These are phyloP conservation scores for Salvia splendens DNA, from an alignment of 257 asterid genomes.

Conservation along the genomic window DNA sequence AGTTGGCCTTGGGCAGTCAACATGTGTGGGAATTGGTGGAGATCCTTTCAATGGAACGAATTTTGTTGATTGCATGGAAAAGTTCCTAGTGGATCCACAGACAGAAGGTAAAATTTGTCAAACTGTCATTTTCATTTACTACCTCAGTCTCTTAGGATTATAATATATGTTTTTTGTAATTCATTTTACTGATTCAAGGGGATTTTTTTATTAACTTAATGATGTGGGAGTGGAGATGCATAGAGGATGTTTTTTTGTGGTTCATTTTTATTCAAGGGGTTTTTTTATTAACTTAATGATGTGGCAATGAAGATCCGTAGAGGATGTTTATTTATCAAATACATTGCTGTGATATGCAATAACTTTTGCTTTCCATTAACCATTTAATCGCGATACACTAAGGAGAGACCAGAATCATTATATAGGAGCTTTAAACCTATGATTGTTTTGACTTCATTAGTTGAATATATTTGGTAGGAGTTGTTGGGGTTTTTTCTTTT, in stretches of 20 bases:
- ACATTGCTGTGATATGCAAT: not conserved
- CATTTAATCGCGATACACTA: not conserved
- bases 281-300: not conserved
- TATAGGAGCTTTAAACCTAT: not conserved
- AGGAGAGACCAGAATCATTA: not conserved
- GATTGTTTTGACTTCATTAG: slow-evolving; percentile 7
- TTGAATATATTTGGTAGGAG: not conserved
- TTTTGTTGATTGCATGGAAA: slow-evolving; percentile 85
- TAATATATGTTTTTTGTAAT: not conserved
- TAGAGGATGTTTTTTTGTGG: not conserved
- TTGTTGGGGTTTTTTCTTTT: too few species aligned
- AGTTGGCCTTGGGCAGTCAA: slow-evolving; percentile 98
- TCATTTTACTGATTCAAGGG: not conserved
- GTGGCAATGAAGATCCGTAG: not conserved
- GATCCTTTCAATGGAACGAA: slow-evolving; percentile 98
- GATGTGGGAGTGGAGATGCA: slow-evolving; percentile 12
- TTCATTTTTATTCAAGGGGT: too few species aligned
- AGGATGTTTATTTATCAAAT: not conserved
- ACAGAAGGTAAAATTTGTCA: slow-evolving; percentile 70
- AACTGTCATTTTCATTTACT: slow-evolving; percentile 17
- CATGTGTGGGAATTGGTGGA: slow-evolving; percentile 96
- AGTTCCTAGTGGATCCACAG: slow-evolving; percentile 89
- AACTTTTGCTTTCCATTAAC: not conserved
- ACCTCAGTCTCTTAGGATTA: not conserved
- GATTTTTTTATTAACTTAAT: not conserved